Conservation (phyloP, 2,329 filamentous ascomycete species). For the Neobulgaria alba region DNA sequence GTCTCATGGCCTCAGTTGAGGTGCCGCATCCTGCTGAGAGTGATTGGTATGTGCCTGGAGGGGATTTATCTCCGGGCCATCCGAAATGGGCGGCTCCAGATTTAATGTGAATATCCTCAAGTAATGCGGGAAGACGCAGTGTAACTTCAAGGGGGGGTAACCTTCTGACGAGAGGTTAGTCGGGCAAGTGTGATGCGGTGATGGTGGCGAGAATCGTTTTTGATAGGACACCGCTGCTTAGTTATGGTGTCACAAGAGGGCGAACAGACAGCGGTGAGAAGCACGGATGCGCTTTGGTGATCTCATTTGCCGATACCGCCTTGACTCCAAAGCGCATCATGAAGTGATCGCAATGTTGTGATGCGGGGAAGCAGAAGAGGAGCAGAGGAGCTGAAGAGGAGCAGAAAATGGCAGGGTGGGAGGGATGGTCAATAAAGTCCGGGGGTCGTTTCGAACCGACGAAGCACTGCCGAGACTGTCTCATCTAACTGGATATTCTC, state of each 20-base stretch:
- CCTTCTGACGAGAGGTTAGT: neutral
- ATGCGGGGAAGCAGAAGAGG: no score
- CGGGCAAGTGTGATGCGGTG: no score
- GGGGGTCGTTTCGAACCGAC: no score
- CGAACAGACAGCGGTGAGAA: neutral
- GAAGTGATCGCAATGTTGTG: no score
- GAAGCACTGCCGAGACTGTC: no score
- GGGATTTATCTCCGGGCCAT: constrained; percentile 1
- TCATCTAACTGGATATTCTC: no score
- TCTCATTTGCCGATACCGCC: neutral
- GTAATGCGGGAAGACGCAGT: neutral
- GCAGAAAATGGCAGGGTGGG: no score
- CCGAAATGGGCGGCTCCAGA: neutral
- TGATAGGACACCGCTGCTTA: neutral
- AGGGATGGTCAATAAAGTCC: no score
- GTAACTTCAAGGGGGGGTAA: neutral
- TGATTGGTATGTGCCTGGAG: no score
- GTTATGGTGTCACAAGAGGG: neutral
- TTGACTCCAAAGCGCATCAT: constrained; percentile 5
- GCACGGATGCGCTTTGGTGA: neutral
- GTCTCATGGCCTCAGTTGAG: no score
- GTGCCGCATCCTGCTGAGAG: no score
- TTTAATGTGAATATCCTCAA: neutral
- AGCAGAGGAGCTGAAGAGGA: no score
- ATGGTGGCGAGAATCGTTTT: neutral